phyloP scores from a whole-genome alignment of 768 basidiomycete genomes.

The Plicaturopsis crispa region DNA sequence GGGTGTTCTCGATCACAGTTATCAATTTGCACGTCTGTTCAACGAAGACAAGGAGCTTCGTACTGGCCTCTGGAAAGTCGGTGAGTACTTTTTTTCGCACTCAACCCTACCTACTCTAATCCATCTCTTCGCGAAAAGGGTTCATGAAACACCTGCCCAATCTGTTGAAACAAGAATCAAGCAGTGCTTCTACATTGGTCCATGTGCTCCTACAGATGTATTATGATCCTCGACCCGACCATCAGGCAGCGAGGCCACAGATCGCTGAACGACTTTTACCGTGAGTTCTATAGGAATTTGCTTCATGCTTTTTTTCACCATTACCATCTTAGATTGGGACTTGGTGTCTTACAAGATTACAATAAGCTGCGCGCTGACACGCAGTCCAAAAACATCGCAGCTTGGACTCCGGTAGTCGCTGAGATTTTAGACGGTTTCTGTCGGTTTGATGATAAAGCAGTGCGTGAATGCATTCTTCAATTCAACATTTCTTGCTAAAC shows the following conservation, averaged over 20 bases:
- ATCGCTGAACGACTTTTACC: slow-evolving; percentile 68
- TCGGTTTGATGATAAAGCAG: slow-evolving; percentile 84
- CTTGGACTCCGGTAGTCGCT: slow-evolving; percentile 99
- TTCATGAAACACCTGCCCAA: slow-evolving; percentile 99
- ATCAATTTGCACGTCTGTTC: slow-evolving; percentile 94
- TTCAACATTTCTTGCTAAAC: slow-evolving; percentile 4
- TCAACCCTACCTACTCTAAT: neutral
- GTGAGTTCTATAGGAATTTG: slow-evolving; percentile 30
- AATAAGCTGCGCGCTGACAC: slow-evolving; percentile 83
- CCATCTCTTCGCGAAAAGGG: slow-evolving; percentile 36
- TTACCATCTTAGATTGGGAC: slow-evolving; percentile 54
- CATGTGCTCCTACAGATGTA: slow-evolving; percentile 93
- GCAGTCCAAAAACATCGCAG: slow-evolving; percentile 89
- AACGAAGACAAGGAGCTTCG: slow-evolving; percentile 98
- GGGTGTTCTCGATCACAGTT: slow-evolving; percentile 94
- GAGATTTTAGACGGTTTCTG: slow-evolving; percentile 90
- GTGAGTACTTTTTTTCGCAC: slow-evolving; percentile 39
- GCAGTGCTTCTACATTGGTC: slow-evolving; percentile 90
- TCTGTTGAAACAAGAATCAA: slow-evolving; percentile 95
- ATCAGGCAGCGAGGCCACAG: slow-evolving; percentile 75
- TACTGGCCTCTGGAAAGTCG: slow-evolving; percentile 98
- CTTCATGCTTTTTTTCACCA: slow-evolving; percentile 2
- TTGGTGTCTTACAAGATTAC: slow-evolving; percentile 87
- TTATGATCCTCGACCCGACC: slow-evolving; percentile 81
- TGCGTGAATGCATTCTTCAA: slow-evolving; percentile 34